Percentiles rank a stretch among this genome's conserved stretches.
Evolutionary conservation across 2,329 filamentous ascomycete genomes (phyloP).

Genomic region (Aspergillus awamori): DNA sequence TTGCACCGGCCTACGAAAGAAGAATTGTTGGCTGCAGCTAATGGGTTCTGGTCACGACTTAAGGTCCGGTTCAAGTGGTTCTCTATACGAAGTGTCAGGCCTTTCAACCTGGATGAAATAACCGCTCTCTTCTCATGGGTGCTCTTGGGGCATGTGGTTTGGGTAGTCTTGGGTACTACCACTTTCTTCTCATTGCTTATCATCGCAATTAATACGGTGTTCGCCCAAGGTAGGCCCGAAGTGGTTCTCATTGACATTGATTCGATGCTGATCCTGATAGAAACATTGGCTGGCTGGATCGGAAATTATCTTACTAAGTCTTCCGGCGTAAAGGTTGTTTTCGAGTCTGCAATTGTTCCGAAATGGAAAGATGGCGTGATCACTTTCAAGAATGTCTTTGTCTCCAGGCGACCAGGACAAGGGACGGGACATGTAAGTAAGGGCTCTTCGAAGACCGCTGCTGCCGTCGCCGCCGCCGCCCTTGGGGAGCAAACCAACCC

Average conservation of each 20-base stretch:
- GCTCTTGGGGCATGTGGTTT: constrained; percentile 86
- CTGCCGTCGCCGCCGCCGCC: constrained; percentile 76
- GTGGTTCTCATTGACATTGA: constrained; percentile 21
- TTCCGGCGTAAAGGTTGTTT: constrained; percentile 89
- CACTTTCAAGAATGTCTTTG: constrained; percentile 93
- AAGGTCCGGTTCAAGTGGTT: constrained; percentile 97
- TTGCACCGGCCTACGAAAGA: constrained; percentile 85
- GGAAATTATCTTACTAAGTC: constrained; percentile 95
- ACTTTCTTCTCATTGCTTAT: constrained; percentile 95
- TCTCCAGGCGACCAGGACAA: constrained; percentile 86
- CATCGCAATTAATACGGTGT: constrained; percentile 89
- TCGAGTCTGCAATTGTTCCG: constrained; percentile 96
- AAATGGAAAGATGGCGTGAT: constrained; percentile 96
- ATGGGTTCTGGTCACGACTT: constrained; percentile 86
- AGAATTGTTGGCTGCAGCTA: constrained; percentile 87
- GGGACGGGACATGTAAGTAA: constrained; percentile 82
- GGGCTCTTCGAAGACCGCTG: constrained; percentile 81
- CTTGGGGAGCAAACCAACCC: constrained; percentile 49
- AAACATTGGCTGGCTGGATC: constrained; percentile 89
- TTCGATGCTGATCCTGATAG: constrained; percentile 48
- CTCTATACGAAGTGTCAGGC: constrained; percentile 87
- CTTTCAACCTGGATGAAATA: constrained; percentile 96
- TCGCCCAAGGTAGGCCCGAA: constrained; percentile 74
- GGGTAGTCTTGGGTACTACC: constrained; percentile 95
- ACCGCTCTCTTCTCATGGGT: constrained; percentile 96